These are phyloP conservation scores for Lachnellula arida DNA, from an alignment of 2,329 filamentous ascomycete species.

Conservation along the genomic window DNA sequence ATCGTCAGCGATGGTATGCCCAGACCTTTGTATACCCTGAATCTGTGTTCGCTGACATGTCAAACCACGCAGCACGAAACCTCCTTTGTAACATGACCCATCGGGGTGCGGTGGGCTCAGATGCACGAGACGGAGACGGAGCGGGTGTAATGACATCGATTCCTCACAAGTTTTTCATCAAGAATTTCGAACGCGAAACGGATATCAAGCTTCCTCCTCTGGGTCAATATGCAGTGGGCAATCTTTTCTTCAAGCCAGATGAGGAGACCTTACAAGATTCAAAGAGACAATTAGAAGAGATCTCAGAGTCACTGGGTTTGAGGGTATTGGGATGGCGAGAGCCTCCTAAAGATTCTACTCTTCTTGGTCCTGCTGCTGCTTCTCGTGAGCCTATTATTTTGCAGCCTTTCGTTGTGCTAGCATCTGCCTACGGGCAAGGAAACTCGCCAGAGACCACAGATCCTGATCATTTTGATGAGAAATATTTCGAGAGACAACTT, in stretches of 20 bases:
- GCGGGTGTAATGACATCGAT: constrained; percentile 99
- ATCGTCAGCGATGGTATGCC: constrained; percentile 89
- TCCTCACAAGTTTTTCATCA: constrained; percentile 96
- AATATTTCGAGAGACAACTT: constrained; percentile 85
- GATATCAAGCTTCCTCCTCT: constrained; percentile 79
- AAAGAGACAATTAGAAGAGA: constrained; percentile 87
- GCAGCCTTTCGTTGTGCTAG: constrained; percentile 90
- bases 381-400: constrained; percentile 93
- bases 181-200: constrained; percentile 93
- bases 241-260: constrained; percentile 98
- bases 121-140: constrained; percentile 95
- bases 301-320: constrained; percentile 81
- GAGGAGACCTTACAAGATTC: constrained; percentile 85
- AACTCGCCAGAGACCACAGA: constrained; percentile 75
- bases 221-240: constrained; percentile 94
- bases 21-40: constrained; percentile 6
- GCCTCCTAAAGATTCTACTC: constrained; percentile 86
- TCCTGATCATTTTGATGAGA: constrained; percentile 74
- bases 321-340: constrained; percentile 94
- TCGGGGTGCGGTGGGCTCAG: constrained; percentile 94
- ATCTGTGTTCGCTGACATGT: constrained; percentile 31
- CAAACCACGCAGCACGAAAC: constrained; percentile 62
- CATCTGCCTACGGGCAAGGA: constrained; percentile 77
- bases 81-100: constrained; percentile 99
- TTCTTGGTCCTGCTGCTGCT: constrained; percentile 86